Conservation (phyloP, 768 basidiomycete genomes). For the Ephemerocybe angulata region DNA sequence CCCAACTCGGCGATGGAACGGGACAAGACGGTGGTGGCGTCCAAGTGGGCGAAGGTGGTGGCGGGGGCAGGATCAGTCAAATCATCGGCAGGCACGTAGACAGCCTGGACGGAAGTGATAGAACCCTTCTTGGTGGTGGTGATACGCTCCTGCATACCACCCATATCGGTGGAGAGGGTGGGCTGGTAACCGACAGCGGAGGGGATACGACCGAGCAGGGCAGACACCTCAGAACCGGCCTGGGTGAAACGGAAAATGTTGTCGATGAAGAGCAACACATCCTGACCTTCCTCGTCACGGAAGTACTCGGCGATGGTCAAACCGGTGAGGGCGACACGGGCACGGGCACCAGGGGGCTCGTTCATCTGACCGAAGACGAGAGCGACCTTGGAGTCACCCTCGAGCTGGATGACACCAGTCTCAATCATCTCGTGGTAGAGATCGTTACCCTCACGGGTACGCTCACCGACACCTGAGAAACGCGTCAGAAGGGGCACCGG, state of each 20-base stretch:
- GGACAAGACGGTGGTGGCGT: slow-evolving; percentile 98
- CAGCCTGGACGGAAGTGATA: slow-evolving; percentile 99
- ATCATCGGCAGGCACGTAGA: slow-evolving; percentile 99
- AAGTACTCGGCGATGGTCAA: slow-evolving; percentile 99
- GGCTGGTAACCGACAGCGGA: slow-evolving; percentile 99
- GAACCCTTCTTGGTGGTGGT: slow-evolving; percentile 99
- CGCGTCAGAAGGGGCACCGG: slow-evolving; percentile 3
- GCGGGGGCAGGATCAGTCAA: slow-evolving; percentile 99
- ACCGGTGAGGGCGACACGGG: slow-evolving; percentile 99
- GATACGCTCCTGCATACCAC: slow-evolving; percentile 99
- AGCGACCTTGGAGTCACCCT: slow-evolving; percentile 99
- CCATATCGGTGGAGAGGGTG: slow-evolving; percentile 99
- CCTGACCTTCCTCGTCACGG: slow-evolving; percentile 99
- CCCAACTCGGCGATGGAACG: slow-evolving; percentile 98
- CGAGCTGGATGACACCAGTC: slow-evolving; percentile 99
- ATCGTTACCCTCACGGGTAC: slow-evolving; percentile 99
- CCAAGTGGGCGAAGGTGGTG: slow-evolving; percentile 99
- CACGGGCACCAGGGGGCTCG: slow-evolving; percentile 99
- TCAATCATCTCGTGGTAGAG: slow-evolving; percentile 99
- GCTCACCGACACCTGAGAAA: slow-evolving; percentile 90
- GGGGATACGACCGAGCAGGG: slow-evolving; percentile 98
- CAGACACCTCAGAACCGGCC: slow-evolving; percentile 99
- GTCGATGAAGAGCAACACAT: slow-evolving; percentile 99
- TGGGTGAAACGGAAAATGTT: slow-evolving; percentile 99
- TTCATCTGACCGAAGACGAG: slow-evolving; percentile 99